phyloP scores from a whole-genome alignment of 768 basidiomycete species.

The Naganishia randhawae region DNA sequence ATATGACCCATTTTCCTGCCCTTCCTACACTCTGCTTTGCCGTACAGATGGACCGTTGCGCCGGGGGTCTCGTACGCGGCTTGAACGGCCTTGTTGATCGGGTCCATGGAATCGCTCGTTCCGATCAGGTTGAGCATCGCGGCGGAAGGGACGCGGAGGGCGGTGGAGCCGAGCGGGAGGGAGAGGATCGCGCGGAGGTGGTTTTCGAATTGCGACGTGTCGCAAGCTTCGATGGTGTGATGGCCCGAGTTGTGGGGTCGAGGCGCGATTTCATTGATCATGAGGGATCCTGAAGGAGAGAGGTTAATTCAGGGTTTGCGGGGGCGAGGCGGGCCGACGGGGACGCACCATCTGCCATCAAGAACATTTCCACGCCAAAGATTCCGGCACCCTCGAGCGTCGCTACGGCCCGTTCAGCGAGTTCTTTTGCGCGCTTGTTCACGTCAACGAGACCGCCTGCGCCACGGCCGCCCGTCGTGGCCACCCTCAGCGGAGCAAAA shows the following conservation, averaged over 20 bases:
- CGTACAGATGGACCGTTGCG: constrained; percentile 81
- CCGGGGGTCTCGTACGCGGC: constrained; percentile 69
- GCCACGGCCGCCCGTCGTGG: too few species aligned
- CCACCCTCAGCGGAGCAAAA: constrained; percentile 70
- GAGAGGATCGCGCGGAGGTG: constrained; percentile 90
- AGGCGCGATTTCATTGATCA: constrained; percentile 95
- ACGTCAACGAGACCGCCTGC: constrained; percentile 56
- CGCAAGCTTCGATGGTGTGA: constrained; percentile 95
- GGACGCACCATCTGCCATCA: constrained; percentile 72
- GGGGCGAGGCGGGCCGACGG: neutral
- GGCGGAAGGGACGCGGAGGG: constrained; percentile 76
- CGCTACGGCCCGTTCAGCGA: constrained; percentile 77
- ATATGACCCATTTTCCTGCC: constrained; percentile 98
- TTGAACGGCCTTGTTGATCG: constrained; percentile 58
- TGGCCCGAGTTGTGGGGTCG: constrained; percentile 98
- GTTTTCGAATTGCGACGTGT: constrained; percentile 94
- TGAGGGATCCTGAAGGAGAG: constrained; percentile 60
- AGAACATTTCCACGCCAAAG: constrained; percentile 98
- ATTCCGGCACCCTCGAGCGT: constrained; percentile 83
- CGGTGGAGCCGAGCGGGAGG: constrained; percentile 82
- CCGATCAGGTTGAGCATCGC: constrained; percentile 96
- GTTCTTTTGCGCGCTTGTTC: constrained; percentile 59
- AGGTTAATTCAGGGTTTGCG: neutral
- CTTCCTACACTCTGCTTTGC: constrained; percentile 81
- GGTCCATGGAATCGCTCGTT: constrained; percentile 59